These are phyloP conservation scores for Agarophyton chilense DNA, from an alignment of 23 red algal species.

Conservation along the genomic window DNA sequence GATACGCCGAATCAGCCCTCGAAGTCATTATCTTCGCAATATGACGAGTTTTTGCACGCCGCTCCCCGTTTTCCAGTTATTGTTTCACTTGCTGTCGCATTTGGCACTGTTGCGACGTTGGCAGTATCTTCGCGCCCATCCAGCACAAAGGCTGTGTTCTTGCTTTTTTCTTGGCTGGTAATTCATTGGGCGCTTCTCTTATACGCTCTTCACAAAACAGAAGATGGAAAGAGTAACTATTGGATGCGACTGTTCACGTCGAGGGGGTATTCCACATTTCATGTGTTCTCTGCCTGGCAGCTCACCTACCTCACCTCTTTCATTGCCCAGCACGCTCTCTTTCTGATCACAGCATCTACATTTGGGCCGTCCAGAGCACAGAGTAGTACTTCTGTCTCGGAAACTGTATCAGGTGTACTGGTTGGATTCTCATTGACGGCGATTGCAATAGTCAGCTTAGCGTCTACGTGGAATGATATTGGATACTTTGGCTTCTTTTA, in stretches of 20 bases:
- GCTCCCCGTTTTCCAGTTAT: constrained; percentile 27
- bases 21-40: background rate
- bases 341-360: constrained; percentile 70
- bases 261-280: constrained; percentile 64
- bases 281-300: constrained; percentile 88
- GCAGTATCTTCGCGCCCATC: constrained; percentile 14
- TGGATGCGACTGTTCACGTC: constrained; percentile 37
- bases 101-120: background rate
- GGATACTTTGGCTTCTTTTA: constrained; percentile 91
- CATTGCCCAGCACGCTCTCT: constrained; percentile 79
- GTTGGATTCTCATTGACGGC: constrained; percentile 64
- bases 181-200: constrained; percentile 76
- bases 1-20: background rate
- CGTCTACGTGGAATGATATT: constrained; percentile 62
- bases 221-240: constrained; percentile 31
- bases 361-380: constrained; percentile 9
- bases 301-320: constrained; percentile 72
- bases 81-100: background rate
- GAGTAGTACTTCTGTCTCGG: constrained; percentile 13
- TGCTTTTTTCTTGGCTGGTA: constrained; percentile 24
- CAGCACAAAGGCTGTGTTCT: constrained; percentile 4
- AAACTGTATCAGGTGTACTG: constrained; percentile 31
- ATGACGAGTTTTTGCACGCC: constrained; percentile 32
- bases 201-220: constrained; percentile 19
- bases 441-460: constrained; percentile 37